Evolutionary conservation across 495 filamentous ascomycete genomes (phyloP).

Genomic region (Annulohypoxylon nitens): DNA sequence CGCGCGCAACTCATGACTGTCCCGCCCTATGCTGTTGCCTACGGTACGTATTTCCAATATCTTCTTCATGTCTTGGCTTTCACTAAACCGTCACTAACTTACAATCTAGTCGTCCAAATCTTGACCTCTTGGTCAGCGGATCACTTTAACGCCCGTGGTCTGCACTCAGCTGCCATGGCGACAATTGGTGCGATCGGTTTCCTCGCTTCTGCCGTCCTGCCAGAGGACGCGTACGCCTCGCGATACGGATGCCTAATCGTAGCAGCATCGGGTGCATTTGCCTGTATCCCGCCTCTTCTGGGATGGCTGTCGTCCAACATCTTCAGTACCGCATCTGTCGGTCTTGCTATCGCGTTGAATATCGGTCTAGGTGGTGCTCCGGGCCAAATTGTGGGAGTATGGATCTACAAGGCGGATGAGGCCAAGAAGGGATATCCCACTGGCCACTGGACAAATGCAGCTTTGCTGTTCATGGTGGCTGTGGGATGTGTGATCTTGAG

Average conservation of each 20-base stretch:
- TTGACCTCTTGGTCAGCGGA: conserved; percentile 73
- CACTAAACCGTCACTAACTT: no score
- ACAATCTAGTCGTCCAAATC: conserved; percentile 62
- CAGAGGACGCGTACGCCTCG: conserved; percentile 67
- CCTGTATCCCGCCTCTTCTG: conserved; percentile 71
- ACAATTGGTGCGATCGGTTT: conserved; percentile 75
- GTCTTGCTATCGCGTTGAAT: conserved; percentile 77
- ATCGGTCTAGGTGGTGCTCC: conserved; percentile 72
- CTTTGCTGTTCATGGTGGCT: conserved; percentile 60
- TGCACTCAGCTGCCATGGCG: conserved; percentile 70
- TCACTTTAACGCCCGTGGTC: conserved; percentile 73
- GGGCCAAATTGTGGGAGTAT: conserved; percentile 78
- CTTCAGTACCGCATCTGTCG: conserved; percentile 71
- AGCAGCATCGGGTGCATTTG: conserved; percentile 69
- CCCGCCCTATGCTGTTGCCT: conserved; percentile 82
- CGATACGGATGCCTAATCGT: conserved; percentile 79
- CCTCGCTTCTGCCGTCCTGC: conserved; percentile 73
- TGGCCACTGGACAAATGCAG: conserved; percentile 68
- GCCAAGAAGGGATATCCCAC: conserved; percentile 73
- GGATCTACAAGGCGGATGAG: conserved; percentile 77
- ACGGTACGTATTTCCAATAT: conserved; percentile 55
- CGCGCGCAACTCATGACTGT: conserved; percentile 82
- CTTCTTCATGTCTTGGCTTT: no score
- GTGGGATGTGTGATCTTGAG: conserved; percentile 53
- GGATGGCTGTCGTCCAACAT: conserved; percentile 80